These are phyloP conservation scores for Cladophialophora bantiana DNA, from an alignment of 2,329 filamentous ascomycete genomes.

Conservation along the genomic window DNA sequence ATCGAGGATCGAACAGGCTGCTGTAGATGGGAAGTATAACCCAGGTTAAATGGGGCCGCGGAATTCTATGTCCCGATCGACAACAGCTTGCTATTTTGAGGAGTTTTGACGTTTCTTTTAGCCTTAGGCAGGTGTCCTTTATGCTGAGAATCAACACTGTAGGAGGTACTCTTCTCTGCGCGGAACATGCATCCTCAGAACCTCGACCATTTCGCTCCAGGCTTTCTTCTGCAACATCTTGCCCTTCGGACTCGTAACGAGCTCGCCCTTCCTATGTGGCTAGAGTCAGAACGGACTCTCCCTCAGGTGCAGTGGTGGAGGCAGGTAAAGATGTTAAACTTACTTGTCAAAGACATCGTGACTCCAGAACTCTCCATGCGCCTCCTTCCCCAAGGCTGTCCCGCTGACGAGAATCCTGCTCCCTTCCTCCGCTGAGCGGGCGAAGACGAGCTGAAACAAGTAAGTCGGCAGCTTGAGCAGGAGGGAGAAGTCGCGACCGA, in stretches of 20 bases:
- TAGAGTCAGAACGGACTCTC: background rate
- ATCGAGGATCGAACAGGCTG: too few relatives aligned
- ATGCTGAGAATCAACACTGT: background rate
- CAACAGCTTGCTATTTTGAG: too few relatives aligned
- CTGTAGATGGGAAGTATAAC: too few relatives aligned
- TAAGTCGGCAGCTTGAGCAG: conserved; percentile 42
- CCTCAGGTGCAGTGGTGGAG: background rate
- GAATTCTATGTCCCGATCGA: too few relatives aligned
- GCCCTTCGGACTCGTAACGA: conserved; percentile 41
- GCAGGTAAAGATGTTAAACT: background rate
- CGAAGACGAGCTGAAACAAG: conserved; percentile 49
- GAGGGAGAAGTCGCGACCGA: conserved; percentile 49
- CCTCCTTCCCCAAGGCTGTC: conserved; percentile 50
- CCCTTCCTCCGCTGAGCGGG: conserved; percentile 53
- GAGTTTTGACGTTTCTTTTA: background rate
- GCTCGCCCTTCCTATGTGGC: conserved; percentile 24
- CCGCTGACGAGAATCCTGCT: conserved; percentile 54
- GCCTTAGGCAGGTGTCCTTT: background rate
- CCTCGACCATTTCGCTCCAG: conserved; percentile 50
- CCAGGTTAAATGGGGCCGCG: too few relatives aligned
- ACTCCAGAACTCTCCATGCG: conserved; percentile 53
- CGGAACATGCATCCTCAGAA: conserved; percentile 37
- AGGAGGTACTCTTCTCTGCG: background rate
- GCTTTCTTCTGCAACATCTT: conserved; percentile 47
- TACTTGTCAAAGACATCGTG: conserved; percentile 43